Evolutionary conservation across 176 grass and related monocot genomes (phyloP).

Genomic region (Melocanna baccifera): DNA sequence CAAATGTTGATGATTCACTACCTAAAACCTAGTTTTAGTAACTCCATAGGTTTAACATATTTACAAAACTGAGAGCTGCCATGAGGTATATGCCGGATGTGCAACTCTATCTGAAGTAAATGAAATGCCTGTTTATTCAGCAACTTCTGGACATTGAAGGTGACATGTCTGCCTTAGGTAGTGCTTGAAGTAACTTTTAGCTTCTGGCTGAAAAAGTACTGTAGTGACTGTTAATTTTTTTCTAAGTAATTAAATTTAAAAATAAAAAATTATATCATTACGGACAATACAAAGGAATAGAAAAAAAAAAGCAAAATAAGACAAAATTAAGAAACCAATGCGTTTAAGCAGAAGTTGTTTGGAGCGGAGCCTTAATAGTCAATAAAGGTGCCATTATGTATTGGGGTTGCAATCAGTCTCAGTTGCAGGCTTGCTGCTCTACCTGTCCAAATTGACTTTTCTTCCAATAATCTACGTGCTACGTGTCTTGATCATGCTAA

Average conservation of each 20-base stretch:
- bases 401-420: slow-evolving; percentile 24
- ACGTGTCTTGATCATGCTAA: neutral
- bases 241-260: no score
- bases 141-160: slow-evolving; percentile 14
- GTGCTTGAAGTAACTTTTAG: no score
- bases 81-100: neutral
- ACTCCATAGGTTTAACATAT: neutral
- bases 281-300: no score
- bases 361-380: neutral
- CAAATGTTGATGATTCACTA: neutral
- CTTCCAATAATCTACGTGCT: neutral
- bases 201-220: no score
- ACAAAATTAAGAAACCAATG: no score
- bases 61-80: neutral
- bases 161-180: neutral
- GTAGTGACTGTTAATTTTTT: no score
- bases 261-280: no score
- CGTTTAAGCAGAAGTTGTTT: no score
- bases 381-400: slow-evolving; percentile 15
- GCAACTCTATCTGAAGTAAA: neutral
- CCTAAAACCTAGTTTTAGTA: neutral
- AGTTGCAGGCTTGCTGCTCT: slow-evolving; percentile 22
- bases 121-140: slow-evolving; percentile 24
- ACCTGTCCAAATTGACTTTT: slow-evolving; percentile 31
- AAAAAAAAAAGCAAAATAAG: no score